Base-by-base conservation (phyloP, 495 filamentous ascomycete genomes). In the Podospora didyma region DNA sequence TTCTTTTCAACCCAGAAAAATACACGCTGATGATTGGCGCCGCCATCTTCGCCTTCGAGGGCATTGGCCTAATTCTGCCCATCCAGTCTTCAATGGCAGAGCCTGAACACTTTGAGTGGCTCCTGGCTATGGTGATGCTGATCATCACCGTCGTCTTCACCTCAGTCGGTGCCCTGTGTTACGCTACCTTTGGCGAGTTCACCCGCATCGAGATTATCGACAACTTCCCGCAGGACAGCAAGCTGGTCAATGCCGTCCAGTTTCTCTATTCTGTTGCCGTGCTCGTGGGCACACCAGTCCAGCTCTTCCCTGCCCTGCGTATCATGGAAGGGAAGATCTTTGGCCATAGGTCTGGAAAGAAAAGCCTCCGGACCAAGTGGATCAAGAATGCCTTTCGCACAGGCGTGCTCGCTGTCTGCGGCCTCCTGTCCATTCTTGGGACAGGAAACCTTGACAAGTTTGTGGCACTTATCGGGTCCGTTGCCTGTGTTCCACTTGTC, bases 401-500 rank as follows among this genome's bases (percentile, higher is more conserved):
- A 0, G 60, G 39, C 0, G 49, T 85, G 9, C 78, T 84, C 10
- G 50, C 75, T 1, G 3, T 78, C 2, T 83, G 81, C 44, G 81
- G 77, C 2, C 61, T 70, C 10, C 73, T 86, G 26, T 71, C 82
- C 2, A 73, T 81, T 5, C 9, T 75, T 0, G 83, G 84, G 3
- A 80, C 84, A 0, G 79, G 75, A 5, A 81, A 86, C 62, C 65
- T 87, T 42, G 84, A 87, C 64, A 79, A 78, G 46, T 87, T 87
- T 56, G 84, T 87, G 0, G 81, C 83, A 0, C 64, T 87, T 23
- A 86, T 86, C 58, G 84, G 84, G 0, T 77, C 72, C 19, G 79
- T 83, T 54, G 84, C 84, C 3, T 87, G 84, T 49, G 79, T 98
- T 55, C 94, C 94, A 11, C 74, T 98, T 48, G 93, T 97, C 46